These are phyloP conservation scores for Geotrichum ghanense DNA, from an alignment of 805 yeast genomes.

Conservation along the genomic window DNA sequence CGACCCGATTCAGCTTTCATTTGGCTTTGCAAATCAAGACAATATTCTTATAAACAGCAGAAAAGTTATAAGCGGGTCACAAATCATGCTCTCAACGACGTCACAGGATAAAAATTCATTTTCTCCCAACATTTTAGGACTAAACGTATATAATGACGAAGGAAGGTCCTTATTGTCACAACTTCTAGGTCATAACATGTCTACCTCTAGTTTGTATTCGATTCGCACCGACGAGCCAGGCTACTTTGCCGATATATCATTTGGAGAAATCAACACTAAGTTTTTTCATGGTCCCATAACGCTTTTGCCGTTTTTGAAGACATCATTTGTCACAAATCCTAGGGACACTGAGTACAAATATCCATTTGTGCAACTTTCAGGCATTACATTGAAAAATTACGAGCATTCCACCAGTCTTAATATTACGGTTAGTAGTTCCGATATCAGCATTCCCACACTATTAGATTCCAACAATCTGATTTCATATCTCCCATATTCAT, in stretches of 20 bases:
- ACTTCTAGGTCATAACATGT: background rate
- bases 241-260: background rate
- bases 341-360: background rate
- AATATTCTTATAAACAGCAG: conserved; percentile 6
- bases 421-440: background rate
- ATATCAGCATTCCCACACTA: conserved; percentile 11
- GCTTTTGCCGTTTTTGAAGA: background rate
- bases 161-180: background rate
- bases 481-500: conserved; percentile 15
- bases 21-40: conserved; percentile 8
- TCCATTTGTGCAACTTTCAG: background rate
- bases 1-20: conserved; percentile 2
- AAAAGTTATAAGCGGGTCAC: conserved; percentile 8
- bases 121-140: background rate
- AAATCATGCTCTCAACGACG: conserved; percentile 2
- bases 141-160: background rate
- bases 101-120: background rate
- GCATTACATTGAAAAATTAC: conserved; percentile 1
- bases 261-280: background rate
- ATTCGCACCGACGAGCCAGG: background rate
- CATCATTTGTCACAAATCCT: background rate
- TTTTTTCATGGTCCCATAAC: background rate
- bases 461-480: conserved; percentile 13
- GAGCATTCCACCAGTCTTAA: conserved; percentile 8
- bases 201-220: background rate